Evolutionary conservation across 768 basidiomycete genomes (phyloP), one percentile per base, ranked within the genome.

Genomic region (Lepiota subincarnata): DNA sequence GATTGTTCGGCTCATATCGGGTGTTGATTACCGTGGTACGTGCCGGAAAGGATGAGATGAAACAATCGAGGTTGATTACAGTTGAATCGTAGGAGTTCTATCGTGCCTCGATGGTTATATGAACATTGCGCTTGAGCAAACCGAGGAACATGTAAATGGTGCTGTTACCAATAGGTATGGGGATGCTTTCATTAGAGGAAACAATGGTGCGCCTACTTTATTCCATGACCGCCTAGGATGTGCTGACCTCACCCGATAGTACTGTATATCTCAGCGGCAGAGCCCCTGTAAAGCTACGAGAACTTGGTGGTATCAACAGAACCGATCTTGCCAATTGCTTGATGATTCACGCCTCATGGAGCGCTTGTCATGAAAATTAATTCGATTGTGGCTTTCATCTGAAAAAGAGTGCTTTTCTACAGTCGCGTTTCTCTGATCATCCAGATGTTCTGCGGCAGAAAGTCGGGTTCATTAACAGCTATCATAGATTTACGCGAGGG

Each of bases 71-170:
- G 31, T 31, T 46, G n/a, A 53, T 26, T 43, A 3, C 46, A 19
- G 22, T 34, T 26, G 10, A 7, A 37, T 18, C 35, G 4, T 55
- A 98, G 96, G 96, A 16, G 78, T 94, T 2, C 73, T 99, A 12
- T 95, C 93, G 2, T 98, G 97, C 64, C 79, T 98, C 19, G 97
- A 98, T 69, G 95, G 95, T 0, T 98, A 97, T 70, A 98, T 99
- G 97, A 98, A 98, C 71, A 96, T 98, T 46, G 97, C 93, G 12
- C 72, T 98, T 34, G 97, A 99, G 70, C 91, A 97, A 68, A 97
- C 95, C 2, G 93, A 97, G 70, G 97, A 99, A 70, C 84, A 94
- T 68, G 91, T 95, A 8, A 86, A 89, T 57, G 94, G 94, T 3
- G 62, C 70, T n/a, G 79, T 89, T 44, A 95, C 90, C 31, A 96